Base-by-base conservation (phyloP, 805 yeast genomes). In the Lachancea fermentati region DNA sequence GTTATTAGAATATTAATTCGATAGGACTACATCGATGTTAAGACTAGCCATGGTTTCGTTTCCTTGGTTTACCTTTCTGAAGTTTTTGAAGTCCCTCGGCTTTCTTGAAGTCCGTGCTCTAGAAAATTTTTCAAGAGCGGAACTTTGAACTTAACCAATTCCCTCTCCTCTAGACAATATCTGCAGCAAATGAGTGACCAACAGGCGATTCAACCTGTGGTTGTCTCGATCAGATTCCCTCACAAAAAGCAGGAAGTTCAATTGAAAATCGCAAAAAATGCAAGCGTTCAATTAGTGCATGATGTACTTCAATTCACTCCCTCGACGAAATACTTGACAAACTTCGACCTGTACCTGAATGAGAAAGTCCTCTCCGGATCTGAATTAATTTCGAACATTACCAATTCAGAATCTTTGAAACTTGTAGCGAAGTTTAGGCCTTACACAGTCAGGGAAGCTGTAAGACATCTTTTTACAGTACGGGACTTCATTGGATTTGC, bases 401-500 rank as follows among this genome's bases (percentile, higher is more conserved):
- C 39, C 6, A 43, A 41, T 16, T 46, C 46, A 12, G 34, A 43
- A 4, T 19, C 40, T 8, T 29, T 55, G 18, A 55, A 53, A 9
- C 28, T 41, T 16, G 39, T 24, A n/a, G 43, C 56, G 12, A 48
- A 48, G 26, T 42, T 51, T 30, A 55, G 47, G 33, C 59, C 63
- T 8, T 62, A 60, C 39, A 57, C 48, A 7, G 43, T 53, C 7
- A 57, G 58, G 39, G 60, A 58, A 15, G 59, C 54, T n/a, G 40
- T 58, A 30, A 54, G 49, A 42, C 65, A 62, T 42, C 44, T 60
- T 5, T 36, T 57, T 13, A 48, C 54, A 19, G 47, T 59, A 32
- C 62, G 65, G 44, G 62, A 60, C 31, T 52, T 56, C 31, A 39
- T 62, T 34, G 67, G 67, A 1, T 60, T 62, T 40, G 42, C 55